These are phyloP conservation scores for Colletotrichum sp. DNA, from an alignment of 2,329 filamentous ascomycete species.

Conservation along the genomic window DNA sequence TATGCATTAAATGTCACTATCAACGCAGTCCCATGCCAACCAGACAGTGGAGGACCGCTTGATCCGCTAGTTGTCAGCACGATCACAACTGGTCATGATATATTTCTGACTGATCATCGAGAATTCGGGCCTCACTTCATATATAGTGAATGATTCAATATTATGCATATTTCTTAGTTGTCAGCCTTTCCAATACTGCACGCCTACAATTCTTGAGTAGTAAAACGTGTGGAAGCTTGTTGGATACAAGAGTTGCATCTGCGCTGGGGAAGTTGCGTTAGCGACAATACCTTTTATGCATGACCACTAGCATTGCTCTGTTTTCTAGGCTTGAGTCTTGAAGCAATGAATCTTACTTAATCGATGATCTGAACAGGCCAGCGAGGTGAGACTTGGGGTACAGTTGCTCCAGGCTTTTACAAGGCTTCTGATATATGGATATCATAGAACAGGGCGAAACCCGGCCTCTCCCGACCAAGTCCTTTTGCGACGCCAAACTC, in stretches of 20 bases:
- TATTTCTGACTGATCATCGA: background rate
- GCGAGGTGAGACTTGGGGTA: background rate
- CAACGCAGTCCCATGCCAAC: background rate
- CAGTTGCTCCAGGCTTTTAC: background rate
- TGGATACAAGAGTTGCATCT: background rate
- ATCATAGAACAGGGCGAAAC: background rate
- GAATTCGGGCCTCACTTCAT: background rate
- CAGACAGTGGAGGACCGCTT: background rate
- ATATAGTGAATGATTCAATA: background rate
- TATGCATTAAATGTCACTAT: background rate
- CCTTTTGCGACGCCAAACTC: background rate
- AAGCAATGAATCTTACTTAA: background rate
- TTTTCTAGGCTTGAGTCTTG: background rate
- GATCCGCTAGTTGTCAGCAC: background rate
- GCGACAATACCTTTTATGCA: background rate
- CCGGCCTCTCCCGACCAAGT: background rate
- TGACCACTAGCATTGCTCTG: background rate
- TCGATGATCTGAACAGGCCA: background rate
- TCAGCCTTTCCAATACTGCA: background rate
- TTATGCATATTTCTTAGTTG: background rate
- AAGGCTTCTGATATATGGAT: background rate
- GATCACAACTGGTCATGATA: background rate
- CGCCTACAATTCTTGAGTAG: background rate
- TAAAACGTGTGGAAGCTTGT: background rate
- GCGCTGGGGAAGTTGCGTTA: background rate